Percentiles rank a stretch among this genome's conserved stretches.
Evolutionary conservation across 805 yeast species (phyloP).

Genomic region (Nakazawaea populi): DNA sequence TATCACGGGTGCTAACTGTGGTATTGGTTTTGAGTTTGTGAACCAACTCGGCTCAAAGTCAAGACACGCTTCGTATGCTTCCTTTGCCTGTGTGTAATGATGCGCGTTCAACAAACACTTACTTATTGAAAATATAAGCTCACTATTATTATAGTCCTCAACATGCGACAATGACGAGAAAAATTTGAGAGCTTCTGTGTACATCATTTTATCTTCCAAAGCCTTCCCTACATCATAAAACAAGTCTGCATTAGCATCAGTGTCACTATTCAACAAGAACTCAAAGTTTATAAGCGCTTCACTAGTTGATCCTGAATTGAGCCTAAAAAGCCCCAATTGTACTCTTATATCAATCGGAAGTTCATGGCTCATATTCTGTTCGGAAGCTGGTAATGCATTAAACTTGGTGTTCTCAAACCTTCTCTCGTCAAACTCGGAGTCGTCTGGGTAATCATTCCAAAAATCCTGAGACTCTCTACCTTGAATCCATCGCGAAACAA

Average conservation of each 20-base stretch:
- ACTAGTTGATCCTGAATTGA: slow-evolving; percentile 52
- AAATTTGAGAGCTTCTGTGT: slow-evolving; percentile 70
- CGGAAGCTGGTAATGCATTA: slow-evolving; percentile 32
- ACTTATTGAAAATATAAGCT: slow-evolving; percentile 57
- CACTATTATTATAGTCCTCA: slow-evolving; percentile 47
- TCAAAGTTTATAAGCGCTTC: slow-evolving; percentile 74
- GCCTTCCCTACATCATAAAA: slow-evolving; percentile 71
- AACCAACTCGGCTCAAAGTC: slow-evolving; percentile 37
- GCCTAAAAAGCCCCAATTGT: slow-evolving; percentile 70
- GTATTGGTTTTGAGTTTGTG: too few species aligned
- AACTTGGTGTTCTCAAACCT: slow-evolving; percentile 42
- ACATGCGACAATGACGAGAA: slow-evolving; percentile 50
- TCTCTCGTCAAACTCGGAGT: slow-evolving; percentile 79
- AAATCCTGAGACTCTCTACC: slow-evolving; percentile 54
- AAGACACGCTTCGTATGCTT: slow-evolving; percentile 49
- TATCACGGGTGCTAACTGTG: not conserved
- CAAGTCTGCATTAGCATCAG: slow-evolving; percentile 64
- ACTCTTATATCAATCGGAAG: slow-evolving; percentile 86
- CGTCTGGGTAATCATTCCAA: slow-evolving; percentile 65
- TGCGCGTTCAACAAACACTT: slow-evolving; percentile 73
- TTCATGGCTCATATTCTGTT: slow-evolving; percentile 33
- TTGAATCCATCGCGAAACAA: slow-evolving; percentile 80
- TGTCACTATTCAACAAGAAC: slow-evolving; percentile 49
- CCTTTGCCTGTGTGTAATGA: slow-evolving; percentile 59
- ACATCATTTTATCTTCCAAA: slow-evolving; percentile 61